A percentile compares a stretch with the other conserved stretches of the same genome.
Evolutionary conservation across 768 basidiomycete species (phyloP).

Genomic region (Trametes gibbosa): DNA sequence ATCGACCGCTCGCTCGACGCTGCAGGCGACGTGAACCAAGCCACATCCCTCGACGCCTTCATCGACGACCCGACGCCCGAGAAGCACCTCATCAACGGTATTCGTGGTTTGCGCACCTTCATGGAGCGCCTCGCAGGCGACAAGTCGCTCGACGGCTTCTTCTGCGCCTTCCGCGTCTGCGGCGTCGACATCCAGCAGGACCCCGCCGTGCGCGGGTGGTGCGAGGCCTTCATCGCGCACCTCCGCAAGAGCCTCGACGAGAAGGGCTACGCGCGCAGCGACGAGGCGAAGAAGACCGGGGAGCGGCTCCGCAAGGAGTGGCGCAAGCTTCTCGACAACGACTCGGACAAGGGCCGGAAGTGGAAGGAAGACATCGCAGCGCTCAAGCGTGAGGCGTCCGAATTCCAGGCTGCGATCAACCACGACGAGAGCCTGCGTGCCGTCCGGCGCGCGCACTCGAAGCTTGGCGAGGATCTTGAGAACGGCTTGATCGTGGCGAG

Average conservation of each 20-base stretch:
- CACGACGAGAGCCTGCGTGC: constrained; percentile 49
- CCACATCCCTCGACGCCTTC: constrained; percentile 50
- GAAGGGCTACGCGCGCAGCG: constrained; percentile 50
- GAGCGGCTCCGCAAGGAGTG: constrained; percentile 50
- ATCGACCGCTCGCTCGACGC: constrained; percentile 50
- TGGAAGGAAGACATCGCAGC: constrained; percentile 51
- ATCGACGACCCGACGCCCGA: constrained; percentile 62
- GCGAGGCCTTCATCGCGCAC: constrained; percentile 50
- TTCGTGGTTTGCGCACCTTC: constrained; percentile 39
- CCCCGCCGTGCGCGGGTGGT: constrained; percentile 49
- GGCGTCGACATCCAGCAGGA: constrained; percentile 53
- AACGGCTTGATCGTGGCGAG: constrained; percentile 39
- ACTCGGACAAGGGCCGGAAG: constrained; percentile 40
- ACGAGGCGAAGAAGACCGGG: constrained; percentile 40
- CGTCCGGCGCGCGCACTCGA: constrained; percentile 45
- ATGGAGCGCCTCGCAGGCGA: constrained; percentile 53
- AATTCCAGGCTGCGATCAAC: constrained; percentile 45
- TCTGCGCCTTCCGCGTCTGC: constrained; percentile 40
- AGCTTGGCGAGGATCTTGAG: constrained; percentile 50
- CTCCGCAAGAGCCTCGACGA: constrained; percentile 46
- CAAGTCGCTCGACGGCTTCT: constrained; percentile 50
- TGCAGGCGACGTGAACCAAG: constrained; percentile 42
- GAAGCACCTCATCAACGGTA: constrained; percentile 55
- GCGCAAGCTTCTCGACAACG: constrained; percentile 44
- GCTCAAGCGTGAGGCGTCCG: constrained; percentile 43